Evolutionary conservation across 1,139 yeast species (phyloP), one percentile per base, ranked within the genome.

Genomic region (Suhomyces kunorum): DNA sequence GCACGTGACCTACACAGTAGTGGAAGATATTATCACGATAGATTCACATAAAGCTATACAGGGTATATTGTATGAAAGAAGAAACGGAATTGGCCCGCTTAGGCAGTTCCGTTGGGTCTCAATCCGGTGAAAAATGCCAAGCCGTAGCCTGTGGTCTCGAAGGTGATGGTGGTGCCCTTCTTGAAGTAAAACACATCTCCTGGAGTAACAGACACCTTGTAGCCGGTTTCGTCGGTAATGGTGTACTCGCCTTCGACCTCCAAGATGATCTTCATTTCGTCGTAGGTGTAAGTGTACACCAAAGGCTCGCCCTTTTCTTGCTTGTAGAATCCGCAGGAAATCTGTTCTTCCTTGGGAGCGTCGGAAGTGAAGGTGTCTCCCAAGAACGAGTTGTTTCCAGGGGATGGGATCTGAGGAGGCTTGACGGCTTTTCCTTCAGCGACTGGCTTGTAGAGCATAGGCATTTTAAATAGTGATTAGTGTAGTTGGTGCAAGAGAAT

Each of bases 111-210:
- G 34, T 58, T 55, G 51, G 81, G 76, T 69, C 87, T 75, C 60
- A 78, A 74, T 47, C 87, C 87, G 45, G 76, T 70, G 68, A 78
- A 82, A 72, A 78, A 82, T 44, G 84, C 87, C 51, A 79, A 80
- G 38, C 83, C 87, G 43, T 60, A 63, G 34, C 74, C 74, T 42
- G 81, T 75, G 46, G 84, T 76, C 54, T 76, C 72, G 55, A 82
- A 82, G 34, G 87, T 82, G 54, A 82, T 76, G 41, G 86, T 81
- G 45, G 80, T 67, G 22, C 87, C 87, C 59, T 79, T 79, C 49
- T 71, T 72, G 66, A 82, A 80, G 71, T 74, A 81, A 54, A 82
- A 73, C n/a, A 80, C 83, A 52, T 82, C 88, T 44, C 85, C 85
- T 42, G 83, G 83, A 45, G 71, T 63, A 42, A 73, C 83, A 40